Evolutionary conservation across 2,329 filamentous ascomycete genomes (phyloP), one percentile per base, ranked within the genome.

Genomic region (Verticillium alfalfae): DNA sequence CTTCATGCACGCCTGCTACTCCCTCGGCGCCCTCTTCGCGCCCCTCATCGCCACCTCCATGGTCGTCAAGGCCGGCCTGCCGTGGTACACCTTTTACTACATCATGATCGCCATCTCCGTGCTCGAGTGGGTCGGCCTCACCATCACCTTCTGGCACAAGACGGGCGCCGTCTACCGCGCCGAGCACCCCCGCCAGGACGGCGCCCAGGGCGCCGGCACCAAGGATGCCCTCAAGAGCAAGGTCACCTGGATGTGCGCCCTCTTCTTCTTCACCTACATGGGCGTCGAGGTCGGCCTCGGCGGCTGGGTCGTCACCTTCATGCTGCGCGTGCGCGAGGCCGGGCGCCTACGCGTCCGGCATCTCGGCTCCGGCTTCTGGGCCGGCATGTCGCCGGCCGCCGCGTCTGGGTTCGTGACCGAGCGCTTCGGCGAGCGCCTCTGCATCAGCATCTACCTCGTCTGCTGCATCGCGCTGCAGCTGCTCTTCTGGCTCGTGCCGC

Each of bases 241-340:
- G 64, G 81, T 88, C 0, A 89, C 88, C 0, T 91, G 88, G 87
- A 77, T 90, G 1, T 84, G 83, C 60, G 79, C 89, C 0, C 65
- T 88, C 0, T 93, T 93, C 71, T 80, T 93, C 56, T 84, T 92
- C 36, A 81, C 84, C 3, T 93, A 93, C 69, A 88, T 92, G 22
- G 90, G 90, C 0, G 80, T 87, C 0, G 90, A 93, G 74, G 76
- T 90, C 58, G 87, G 86, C 0, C 80, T 92, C 1, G 89, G 89
- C 26, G 91, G 91, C 4, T 94, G 91, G 91, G 87, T 93, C 38
- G 88, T 92, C 38, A 88, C 87, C 0, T 93, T 93, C 71, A 93
- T 93, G 89, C 84, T 91, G 6, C 82, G 84, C 13, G 86, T 91
- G 10, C 83, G 91, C 15, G 75, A 87, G 6, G 89, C 86, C 1